A percentile compares a stretch with the other conserved stretches of the same genome.
Evolutionary conservation across 2,329 filamentous ascomycete species (phyloP).

Genomic region (Botrytis fabae): DNA sequence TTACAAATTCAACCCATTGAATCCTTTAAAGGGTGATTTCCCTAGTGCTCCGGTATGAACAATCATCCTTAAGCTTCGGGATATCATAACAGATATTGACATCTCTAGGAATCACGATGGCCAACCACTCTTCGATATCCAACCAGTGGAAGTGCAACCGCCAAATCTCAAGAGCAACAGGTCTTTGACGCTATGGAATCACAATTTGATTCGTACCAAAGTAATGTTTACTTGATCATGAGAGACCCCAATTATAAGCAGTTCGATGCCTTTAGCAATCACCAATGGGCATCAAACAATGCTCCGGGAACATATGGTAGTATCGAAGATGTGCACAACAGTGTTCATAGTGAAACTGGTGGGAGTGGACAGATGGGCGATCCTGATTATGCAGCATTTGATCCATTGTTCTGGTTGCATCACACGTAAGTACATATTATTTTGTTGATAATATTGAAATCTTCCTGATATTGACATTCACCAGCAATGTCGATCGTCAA

Average conservation of each 20-base stretch:
- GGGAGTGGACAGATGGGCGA: conserved; percentile 65
- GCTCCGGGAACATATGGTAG: conserved; percentile 30
- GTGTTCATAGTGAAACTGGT: conserved; percentile 59
- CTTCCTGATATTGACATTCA: background rate
- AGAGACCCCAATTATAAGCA: conserved; percentile 59
- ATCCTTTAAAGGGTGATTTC: conserved; percentile 41
- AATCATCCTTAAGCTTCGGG: background rate
- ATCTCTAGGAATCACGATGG: conserved; percentile 30
- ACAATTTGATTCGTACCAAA: conserved; percentile 32
- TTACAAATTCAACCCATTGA: conserved; percentile 58
- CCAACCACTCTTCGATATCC: conserved; percentile 33
- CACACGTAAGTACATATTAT: conserved; percentile 28
- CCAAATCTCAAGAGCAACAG: conserved; percentile 31
- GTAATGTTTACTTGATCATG: conserved; percentile 33
- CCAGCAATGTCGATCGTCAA: conserved; percentile 67
- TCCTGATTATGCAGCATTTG: conserved; percentile 72
- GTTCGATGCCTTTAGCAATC: conserved; percentile 69
- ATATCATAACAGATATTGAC: background rate
- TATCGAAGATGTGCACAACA: conserved; percentile 63
- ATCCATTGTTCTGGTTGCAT: conserved; percentile 57
- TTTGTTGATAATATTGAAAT: background rate
- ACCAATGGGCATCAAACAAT: conserved; percentile 52
- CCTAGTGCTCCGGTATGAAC: conserved; percentile 24
- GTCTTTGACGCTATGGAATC: conserved; percentile 31
- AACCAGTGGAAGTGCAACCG: conserved; percentile 26